Evolutionary conservation across 2,329 filamentous ascomycete genomes (phyloP), one percentile per base, ranked within the genome.

Genomic region (Exutisphaerella laricina): DNA sequence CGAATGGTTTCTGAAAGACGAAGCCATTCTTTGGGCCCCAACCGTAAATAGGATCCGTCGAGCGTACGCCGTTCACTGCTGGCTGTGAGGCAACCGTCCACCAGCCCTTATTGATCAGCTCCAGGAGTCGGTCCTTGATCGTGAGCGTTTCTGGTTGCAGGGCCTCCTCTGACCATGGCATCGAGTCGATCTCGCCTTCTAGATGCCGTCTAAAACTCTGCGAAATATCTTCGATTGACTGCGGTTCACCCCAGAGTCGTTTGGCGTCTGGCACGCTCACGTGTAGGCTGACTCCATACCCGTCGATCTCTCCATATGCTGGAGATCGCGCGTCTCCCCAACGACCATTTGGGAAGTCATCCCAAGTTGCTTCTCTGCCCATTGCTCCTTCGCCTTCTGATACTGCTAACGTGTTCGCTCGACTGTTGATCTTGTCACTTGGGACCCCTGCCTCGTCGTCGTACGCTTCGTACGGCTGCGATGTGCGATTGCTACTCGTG

Each of bases 81-180:
- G 92, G 92, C 62, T 98, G 92, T 3, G 87, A 94, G 3, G 92
- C 92, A 3, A 98, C 83, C 2, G 89, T 96, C 89, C 89, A 96
- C 86, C 89, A 96, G 43, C 89, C 88, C 46, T 77, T 75, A 55
- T 81, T 79, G 65, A 95, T 96, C 46, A 98, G 73, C 29, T 72
- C 71, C 20, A 92, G 68, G 0, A 98, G 78, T 50, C 88, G 78
- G 1, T 79, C 68, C 48, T 82, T 81, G 64, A 98, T 98, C 1
- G 82, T 80, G 20, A 77, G 77, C 3, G 88, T 95, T 68, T 98
- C 92, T 13, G 86, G 76, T 46, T 84, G 83, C 36, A 94, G 75
- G 35, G 84, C 84, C 60, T 94, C 87, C 67, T 97, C 92, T 58
- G 85, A 94, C 90, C 90, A 97, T 0, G 90, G 90, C 13, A 96